Percentiles rank a stretch among this genome's conserved stretches.
Conservation (phyloP, 1,284 basidiomycete genomes). For the Chondrostereum purpureum region DNA sequence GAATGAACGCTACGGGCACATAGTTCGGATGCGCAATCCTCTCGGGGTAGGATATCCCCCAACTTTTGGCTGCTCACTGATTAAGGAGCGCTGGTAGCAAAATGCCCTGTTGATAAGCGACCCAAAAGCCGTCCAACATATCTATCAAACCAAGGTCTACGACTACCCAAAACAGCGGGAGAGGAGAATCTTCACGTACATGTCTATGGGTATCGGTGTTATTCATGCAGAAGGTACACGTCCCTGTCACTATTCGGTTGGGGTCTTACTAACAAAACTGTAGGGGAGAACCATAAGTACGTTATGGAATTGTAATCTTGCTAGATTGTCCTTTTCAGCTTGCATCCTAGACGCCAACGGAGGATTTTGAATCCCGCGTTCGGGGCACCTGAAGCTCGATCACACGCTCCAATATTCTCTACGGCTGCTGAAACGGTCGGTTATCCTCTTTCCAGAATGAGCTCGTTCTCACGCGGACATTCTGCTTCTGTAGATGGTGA, state of each 20-base stretch:
- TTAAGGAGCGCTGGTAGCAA: background rate
- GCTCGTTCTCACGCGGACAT: background rate
- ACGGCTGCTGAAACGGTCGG: conserved; percentile 1
- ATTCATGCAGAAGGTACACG: too few species aligned
- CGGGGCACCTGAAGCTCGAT: conserved; percentile 11
- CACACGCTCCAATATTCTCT: conserved; percentile 12
- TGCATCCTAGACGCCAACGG: conserved; percentile 13
- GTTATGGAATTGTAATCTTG: too few species aligned
- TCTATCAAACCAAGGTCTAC: conserved; percentile 12
- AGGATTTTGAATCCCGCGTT: conserved; percentile 17
- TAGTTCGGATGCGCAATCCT: background rate
- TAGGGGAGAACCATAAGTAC: too few species aligned
- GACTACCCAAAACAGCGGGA: too few species aligned
- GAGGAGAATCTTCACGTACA: too few species aligned
- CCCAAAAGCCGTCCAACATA: conserved; percentile 16
- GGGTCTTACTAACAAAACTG: too few species aligned
- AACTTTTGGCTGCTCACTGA: background rate
- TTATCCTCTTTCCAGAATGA: background rate
- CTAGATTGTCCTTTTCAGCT: background rate
- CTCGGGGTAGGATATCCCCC: too few species aligned
- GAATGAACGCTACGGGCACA: conserved; percentile 6
- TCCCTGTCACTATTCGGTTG: too few species aligned
- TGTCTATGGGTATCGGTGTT: too few species aligned
- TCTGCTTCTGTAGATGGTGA: conserved; percentile 2
- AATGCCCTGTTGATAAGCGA: conserved; percentile 15